A percentile compares a stretch with the other conserved stretches of the same genome.
Evolutionary conservation across 768 basidiomycete genomes (phyloP).

Genomic region (Boletus tylopilopsis): DNA sequence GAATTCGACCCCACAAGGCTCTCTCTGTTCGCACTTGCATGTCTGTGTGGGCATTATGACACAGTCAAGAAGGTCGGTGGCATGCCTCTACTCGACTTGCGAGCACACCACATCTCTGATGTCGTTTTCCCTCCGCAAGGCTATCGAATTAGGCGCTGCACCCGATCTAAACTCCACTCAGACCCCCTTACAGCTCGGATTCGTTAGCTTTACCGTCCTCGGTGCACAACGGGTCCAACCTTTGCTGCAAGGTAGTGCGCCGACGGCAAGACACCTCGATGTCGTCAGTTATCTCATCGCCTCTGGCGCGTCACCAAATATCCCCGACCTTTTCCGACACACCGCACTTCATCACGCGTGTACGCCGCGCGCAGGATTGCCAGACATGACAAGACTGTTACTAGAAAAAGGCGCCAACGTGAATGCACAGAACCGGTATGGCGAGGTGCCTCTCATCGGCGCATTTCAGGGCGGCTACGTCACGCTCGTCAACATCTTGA

Average conservation of each 20-base stretch:
- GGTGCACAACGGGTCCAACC: constrained; percentile 38
- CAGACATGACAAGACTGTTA: constrained; percentile 36
- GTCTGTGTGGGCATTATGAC: neutral
- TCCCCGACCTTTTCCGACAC: constrained; percentile 43
- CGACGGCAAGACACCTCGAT: constrained; percentile 28
- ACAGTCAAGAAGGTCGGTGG: constrained; percentile 25
- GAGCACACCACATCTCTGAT: neutral
- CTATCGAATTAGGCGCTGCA: constrained; percentile 25
- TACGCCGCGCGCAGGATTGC: constrained; percentile 22
- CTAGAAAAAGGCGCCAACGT: constrained; percentile 46
- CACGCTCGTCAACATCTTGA: constrained; percentile 38
- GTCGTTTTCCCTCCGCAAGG: constrained; percentile 6
- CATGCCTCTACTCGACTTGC: too few relatives aligned
- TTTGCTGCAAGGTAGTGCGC: constrained; percentile 1
- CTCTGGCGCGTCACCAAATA: constrained; percentile 37
- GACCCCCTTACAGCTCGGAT: constrained; percentile 42
- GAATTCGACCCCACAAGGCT: too few relatives aligned
- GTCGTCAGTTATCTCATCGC: constrained; percentile 41
- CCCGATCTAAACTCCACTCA: constrained; percentile 39
- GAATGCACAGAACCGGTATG: constrained; percentile 47
- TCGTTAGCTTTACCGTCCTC: constrained; percentile 36
- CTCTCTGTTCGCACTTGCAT: too few relatives aligned
- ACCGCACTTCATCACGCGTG: constrained; percentile 50
- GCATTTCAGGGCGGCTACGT: constrained; percentile 35
- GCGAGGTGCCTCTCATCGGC: constrained; percentile 39